Evolutionary conservation across 306 rosid genomes (phyloP).

Genomic region (Albizia julibrissin): DNA sequence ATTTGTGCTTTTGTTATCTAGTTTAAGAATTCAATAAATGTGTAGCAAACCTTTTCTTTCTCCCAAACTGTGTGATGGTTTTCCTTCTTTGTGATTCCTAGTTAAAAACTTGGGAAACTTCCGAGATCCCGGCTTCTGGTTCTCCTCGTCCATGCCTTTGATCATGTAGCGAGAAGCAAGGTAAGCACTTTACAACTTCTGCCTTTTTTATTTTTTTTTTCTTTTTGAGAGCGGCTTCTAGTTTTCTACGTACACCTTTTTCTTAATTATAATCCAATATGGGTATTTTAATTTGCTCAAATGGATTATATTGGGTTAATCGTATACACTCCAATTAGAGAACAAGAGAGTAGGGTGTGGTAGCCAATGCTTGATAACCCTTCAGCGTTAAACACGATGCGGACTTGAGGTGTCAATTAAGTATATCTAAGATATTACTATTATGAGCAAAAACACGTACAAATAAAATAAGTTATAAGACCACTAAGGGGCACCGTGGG

Average conservation of each 20-base stretch:
- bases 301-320: slow-evolving; percentile 44
- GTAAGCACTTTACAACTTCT: background rate
- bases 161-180: background rate
- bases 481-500: background rate
- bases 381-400: slow-evolving; percentile 21
- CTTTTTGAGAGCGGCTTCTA: background rate
- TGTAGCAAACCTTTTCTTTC: slow-evolving; percentile 53
- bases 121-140: slow-evolving; percentile 40
- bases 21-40: background rate
- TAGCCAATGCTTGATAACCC: background rate
- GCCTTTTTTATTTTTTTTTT: background rate
- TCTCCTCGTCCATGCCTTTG: slow-evolving; percentile 55
- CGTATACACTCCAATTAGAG: slow-evolving; percentile 24
- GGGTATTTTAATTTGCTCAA: slow-evolving; percentile 14
- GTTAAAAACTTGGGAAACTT: slow-evolving; percentile 59
- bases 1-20: background rate
- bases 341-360: background rate
- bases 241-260: background rate
- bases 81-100: slow-evolving; percentile 49
- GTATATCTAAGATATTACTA: background rate
- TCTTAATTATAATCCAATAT: background rate
- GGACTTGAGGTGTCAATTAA: background rate
- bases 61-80: slow-evolving; percentile 34
- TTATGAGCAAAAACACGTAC: background rate
- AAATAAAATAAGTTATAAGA: background rate